Conservation (phyloP, 176 grass and related monocot species). For the Aegilops umbellulata region DNA sequence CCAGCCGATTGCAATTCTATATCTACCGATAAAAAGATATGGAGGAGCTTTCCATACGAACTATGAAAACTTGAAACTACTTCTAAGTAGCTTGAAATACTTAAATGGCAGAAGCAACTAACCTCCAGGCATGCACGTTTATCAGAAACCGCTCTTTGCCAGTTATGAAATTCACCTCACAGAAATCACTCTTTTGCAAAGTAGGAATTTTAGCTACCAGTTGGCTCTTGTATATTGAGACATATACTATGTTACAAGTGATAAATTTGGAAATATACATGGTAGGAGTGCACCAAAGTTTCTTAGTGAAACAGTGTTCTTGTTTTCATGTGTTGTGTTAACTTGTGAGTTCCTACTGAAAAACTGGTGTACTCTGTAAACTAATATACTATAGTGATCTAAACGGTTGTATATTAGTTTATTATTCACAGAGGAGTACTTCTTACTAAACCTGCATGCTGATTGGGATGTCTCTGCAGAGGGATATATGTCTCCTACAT, state of each 20-base stretch:
- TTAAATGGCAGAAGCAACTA: neutral
- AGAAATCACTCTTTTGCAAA: neutral
- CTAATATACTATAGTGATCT: no score
- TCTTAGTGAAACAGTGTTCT: neutral
- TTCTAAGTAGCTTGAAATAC: slow-evolving; percentile 6
- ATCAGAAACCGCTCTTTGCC: neutral
- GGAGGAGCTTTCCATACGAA: neutral
- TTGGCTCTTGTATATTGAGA: neutral
- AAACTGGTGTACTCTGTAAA: neutral
- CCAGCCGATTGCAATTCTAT: neutral
- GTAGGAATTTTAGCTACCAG: neutral
- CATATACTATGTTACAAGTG: neutral
- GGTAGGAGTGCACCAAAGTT: neutral
- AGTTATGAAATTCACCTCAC: neutral
- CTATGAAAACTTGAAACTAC: neutral
- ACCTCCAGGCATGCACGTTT: neutral
- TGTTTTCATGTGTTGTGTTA: neutral
- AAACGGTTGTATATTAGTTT: no score
- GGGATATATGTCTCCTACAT: slow-evolving; percentile 81
- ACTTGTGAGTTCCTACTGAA: neutral
- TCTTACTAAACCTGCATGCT: neutral
- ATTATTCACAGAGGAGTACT: no score
- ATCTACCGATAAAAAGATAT: neutral
- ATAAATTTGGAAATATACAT: neutral
- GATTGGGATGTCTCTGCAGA: slow-evolving; percentile 43